Percentiles rank a stretch among this genome's conserved stretches.
Conservation (phyloP, 139 green algal genomes). For the Micractinium sp. region DNA sequence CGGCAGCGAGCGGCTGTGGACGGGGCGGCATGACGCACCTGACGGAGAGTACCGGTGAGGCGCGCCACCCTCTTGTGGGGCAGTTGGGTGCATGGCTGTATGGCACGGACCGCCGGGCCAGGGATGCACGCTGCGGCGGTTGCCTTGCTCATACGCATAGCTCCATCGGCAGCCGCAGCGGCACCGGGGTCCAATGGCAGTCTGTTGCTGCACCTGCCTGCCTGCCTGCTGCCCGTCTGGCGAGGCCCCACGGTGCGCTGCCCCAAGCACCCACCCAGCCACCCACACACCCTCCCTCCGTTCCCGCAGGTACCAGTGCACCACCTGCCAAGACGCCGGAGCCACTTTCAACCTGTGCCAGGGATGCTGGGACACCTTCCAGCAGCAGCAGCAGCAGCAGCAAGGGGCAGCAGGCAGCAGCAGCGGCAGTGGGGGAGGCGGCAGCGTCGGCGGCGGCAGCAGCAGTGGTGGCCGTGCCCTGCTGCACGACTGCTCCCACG, state of each 20-base stretch:
- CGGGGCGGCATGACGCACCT: constrained; percentile 33
- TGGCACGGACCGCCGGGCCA: too few relatives aligned
- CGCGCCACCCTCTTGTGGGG: too few relatives aligned
- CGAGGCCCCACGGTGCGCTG: too few relatives aligned
- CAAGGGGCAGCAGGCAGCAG: constrained; percentile 13
- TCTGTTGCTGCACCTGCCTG: background rate
- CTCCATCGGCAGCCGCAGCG: too few relatives aligned
- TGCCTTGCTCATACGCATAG: too few relatives aligned
- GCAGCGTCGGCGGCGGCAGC: background rate
- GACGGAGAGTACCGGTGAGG: constrained; percentile 28
- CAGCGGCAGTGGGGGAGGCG: background rate
- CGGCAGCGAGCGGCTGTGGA: constrained; percentile 51
- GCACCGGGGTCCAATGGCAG: too few relatives aligned
- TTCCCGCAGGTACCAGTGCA: constrained; percentile 28
- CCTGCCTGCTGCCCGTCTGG: too few relatives aligned
- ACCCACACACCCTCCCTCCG: background rate
- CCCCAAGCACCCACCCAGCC: background rate
- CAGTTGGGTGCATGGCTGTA: too few relatives aligned
- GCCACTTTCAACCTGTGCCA: constrained; percentile 31
- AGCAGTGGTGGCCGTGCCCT: background rate
- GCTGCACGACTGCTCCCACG: constrained; percentile 2
- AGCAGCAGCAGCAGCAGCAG: constrained; percentile 8
- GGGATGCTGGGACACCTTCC: constrained; percentile 32
- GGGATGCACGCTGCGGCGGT: too few relatives aligned
- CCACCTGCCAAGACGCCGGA: constrained; percentile 12